Base-by-base conservation (phyloP, 2,329 filamentous ascomycete genomes). In the Didymellaceae sp. region DNA sequence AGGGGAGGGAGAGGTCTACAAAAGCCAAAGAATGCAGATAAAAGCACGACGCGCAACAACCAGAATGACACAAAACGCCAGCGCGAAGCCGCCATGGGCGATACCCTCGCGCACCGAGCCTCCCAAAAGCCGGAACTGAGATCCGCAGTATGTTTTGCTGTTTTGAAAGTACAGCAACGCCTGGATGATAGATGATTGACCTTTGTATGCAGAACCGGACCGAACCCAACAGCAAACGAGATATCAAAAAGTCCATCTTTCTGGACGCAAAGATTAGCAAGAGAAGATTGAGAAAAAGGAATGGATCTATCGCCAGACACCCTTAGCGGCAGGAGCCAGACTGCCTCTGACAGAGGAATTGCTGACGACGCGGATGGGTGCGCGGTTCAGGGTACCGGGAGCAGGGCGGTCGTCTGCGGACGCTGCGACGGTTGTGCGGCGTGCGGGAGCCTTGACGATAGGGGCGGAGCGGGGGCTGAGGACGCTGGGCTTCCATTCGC, bases 391-490 rank as follows among this genome's bases (percentile, higher is more conserved):
- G 14, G 47, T 62, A 11, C 57, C 61, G 14, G 52, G 52, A 22
- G 68, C 65, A n/a, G 61, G 58, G 37, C 65, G 57, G 11, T 71
- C 71, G 11, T 72, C 70, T 4, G 63, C 67, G 5, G 50, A 42
- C 14, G 61, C 53, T 6, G 68, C 68, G 61, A 74, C 66, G 3
- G 73, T 74, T 8, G 71, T 74, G 30, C 71, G 65, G 47, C 71
- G 58, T 10, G 62, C 66, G 16, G 63, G 73, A 5, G 73, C 77
- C 67, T 87, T 88, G 61, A 80, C 78, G 21, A 87, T 78, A 1
- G 84, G 81, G 14, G 82, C 76, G 61, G 78, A 79, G 25, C 85
- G 77, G 21, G 86, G 86, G 58, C 83, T 86, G 40, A 88, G 73
- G 11, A 88, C 84, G 48, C 79, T 82, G 30, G 74, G 74, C 52